A percentile compares a stretch with the other conserved stretches of the same genome.
phyloP scores from a whole-genome alignment of 495 filamentous ascomycete genomes.

The Acidomyces sp. region DNA sequence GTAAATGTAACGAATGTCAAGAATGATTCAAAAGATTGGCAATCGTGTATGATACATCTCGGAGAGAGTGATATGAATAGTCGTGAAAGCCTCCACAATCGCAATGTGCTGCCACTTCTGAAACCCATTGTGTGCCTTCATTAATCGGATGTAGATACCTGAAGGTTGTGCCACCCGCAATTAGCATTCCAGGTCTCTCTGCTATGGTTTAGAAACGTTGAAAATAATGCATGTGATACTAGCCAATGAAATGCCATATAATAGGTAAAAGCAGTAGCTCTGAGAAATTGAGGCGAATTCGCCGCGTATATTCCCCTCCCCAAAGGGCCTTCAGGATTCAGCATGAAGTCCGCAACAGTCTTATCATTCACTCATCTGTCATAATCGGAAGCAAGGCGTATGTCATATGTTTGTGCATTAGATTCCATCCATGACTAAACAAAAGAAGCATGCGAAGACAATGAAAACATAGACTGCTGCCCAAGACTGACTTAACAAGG shows the following conservation, averaged over 20 bases:
- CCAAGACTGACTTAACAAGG: conserved; percentile 81
- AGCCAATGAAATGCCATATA: conserved; percentile 70
- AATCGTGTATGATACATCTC: conserved; percentile 7
- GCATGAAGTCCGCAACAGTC: conserved; percentile 59
- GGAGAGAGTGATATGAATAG: conserved; percentile 1
- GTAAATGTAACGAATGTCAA: conserved; percentile 61
- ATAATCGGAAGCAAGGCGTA: conserved; percentile 73
- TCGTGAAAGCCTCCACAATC: background rate
- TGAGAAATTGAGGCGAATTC: conserved; percentile 13
- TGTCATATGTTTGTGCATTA: conserved; percentile 65
- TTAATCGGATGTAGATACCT: conserved; percentile 55
- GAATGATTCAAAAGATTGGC: conserved; percentile 52
- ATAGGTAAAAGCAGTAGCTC: conserved; percentile 45
- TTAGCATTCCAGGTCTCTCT: background rate
- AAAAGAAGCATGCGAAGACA: conserved; percentile 29
- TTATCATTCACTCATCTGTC: conserved; percentile 71
- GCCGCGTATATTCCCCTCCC: conserved; percentile 21
- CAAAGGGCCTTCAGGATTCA: conserved; percentile 67
- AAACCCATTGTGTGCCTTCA: conserved; percentile 61
- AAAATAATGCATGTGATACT: conserved; percentile 58
- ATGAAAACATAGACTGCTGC: conserved; percentile 36
- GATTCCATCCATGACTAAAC: conserved; percentile 27
- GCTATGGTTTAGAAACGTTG: conserved; percentile 55
- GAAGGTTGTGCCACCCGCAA: background rate
- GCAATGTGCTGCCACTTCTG: conserved; percentile 54